Evolutionary conservation across 768 basidiomycete species (phyloP).

Genomic region (Dictyophora rubrovolvata): DNA sequence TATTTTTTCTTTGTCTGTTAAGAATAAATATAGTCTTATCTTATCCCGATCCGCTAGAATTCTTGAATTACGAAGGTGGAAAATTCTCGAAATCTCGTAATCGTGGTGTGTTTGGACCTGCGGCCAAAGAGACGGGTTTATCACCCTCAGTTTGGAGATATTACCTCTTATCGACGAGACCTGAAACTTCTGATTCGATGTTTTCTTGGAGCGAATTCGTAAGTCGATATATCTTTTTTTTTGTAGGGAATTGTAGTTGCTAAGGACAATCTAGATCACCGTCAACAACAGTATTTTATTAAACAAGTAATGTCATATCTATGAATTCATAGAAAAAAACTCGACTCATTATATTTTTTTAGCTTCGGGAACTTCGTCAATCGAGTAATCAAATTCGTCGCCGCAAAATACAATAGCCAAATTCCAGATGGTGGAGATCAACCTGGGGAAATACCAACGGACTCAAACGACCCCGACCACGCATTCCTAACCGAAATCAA

Average conservation of each 20-base stretch:
- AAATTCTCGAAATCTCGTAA: slow-evolving; percentile 98
- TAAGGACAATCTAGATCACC: slow-evolving; percentile 44
- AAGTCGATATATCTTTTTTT: slow-evolving; percentile 19
- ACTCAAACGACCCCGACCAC: slow-evolving; percentile 49
- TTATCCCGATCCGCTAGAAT: slow-evolving; percentile 44
- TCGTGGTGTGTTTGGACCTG: slow-evolving; percentile 93
- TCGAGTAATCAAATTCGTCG: slow-evolving; percentile 84
- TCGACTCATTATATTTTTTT: neutral
- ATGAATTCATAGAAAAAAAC: neutral
- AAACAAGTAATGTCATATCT: slow-evolving; percentile 56
- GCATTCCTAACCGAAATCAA: slow-evolving; percentile 80
- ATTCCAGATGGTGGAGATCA: slow-evolving; percentile 72
- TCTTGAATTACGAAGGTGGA: slow-evolving; percentile 95
- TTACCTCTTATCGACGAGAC: slow-evolving; percentile 84
- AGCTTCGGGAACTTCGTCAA: slow-evolving; percentile 99
- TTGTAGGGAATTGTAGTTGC: neutral
- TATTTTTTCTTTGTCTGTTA: neutral
- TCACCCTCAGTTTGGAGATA: slow-evolving; percentile 95
- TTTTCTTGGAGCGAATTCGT: slow-evolving; percentile 97
- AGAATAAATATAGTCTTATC: neutral
- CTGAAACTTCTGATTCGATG: slow-evolving; percentile 89
- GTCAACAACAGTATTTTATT: slow-evolving; percentile 89
- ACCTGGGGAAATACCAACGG: slow-evolving; percentile 58
- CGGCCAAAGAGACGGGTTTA: slow-evolving; percentile 87
- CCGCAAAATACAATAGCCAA: slow-evolving; percentile 69